A percentile compares a stretch with the other conserved stretches of the same genome.
Evolutionary conservation across 495 filamentous ascomycete species (phyloP).

Genomic region (Penicillium desertorum): DNA sequence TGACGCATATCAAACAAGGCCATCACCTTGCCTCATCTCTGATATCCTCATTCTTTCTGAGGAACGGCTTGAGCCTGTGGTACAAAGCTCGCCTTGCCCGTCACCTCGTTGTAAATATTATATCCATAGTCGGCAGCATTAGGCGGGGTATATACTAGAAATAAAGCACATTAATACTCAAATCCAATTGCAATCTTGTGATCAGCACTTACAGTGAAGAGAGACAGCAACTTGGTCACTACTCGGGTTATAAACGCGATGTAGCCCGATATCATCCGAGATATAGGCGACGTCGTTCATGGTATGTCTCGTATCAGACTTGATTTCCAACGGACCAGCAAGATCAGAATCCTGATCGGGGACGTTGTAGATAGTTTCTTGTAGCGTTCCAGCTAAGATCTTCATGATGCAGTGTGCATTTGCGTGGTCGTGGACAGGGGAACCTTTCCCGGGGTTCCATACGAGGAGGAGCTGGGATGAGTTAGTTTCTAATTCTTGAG

Average conservation of each 20-base stretch:
- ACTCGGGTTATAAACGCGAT: conserved; percentile 73
- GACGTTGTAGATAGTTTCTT: conserved; percentile 72
- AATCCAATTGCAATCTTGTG: not conserved
- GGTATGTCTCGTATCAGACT: conserved; percentile 29
- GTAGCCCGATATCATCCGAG: conserved; percentile 76
- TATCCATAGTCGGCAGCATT: conserved; percentile 79
- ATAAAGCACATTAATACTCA: not conserved
- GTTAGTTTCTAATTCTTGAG: not conserved
- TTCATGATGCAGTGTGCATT: conserved; percentile 74
- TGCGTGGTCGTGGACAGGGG: conserved; percentile 82
- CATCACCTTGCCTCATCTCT: not conserved
- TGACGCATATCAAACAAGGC: not conserved
- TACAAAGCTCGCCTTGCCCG: conserved; percentile 53
- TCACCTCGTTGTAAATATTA: conserved; percentile 66
- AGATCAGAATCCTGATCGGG: conserved; percentile 45
- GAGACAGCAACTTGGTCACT: conserved; percentile 72
- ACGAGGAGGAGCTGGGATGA: conserved; percentile 69
- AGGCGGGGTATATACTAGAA: conserved; percentile 30
- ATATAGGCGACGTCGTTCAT: conserved; percentile 74
- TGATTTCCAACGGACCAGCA: conserved; percentile 26
- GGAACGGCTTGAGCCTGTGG: conserved; percentile 28
- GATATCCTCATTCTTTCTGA: conserved; percentile 4
- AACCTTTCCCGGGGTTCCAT: conserved; percentile 81
- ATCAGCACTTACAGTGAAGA: conserved; percentile 62
- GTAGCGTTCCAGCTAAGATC: conserved; percentile 55